These are phyloP conservation scores for Blastocystis sp. DNA, from an alignment of 352 stramenopile genomes.

Conservation along the genomic window DNA sequence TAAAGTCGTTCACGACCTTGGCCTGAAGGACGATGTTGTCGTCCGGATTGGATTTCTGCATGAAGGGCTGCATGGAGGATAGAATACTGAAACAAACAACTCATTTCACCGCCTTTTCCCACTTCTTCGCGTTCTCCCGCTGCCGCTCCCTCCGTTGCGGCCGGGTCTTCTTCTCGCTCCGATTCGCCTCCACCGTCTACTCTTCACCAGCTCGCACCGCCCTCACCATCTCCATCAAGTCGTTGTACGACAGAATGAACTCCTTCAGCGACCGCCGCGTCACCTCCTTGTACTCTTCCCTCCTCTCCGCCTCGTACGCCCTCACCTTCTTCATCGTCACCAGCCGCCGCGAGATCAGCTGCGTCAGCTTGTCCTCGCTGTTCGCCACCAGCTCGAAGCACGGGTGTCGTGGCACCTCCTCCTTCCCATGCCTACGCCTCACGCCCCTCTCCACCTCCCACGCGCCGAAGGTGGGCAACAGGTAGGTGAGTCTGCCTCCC, in stretches of 20 bases:
- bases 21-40: constrained; percentile 3
- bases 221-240: constrained; percentile 42
- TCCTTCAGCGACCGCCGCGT: constrained; percentile 3
- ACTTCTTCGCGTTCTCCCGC: constrained; percentile 49
- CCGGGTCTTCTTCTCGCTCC: constrained; percentile 32
- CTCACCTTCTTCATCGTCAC: constrained; percentile 58
- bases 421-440: background rate
- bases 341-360: constrained; percentile 51
- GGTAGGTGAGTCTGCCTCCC: constrained; percentile 81
- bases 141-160: constrained; percentile 48
- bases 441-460: constrained; percentile 71
- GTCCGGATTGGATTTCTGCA: background rate
- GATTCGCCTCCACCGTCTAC: constrained; percentile 37
- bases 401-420: constrained; percentile 44
- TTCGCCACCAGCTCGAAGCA: constrained; percentile 54
- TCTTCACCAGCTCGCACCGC: background rate
- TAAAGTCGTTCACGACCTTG: constrained; percentile 47
- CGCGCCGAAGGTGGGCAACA: constrained; percentile 81
- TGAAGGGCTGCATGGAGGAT: no score
- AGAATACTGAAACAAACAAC: constrained; percentile 27
- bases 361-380: constrained; percentile 62
- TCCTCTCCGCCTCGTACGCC: constrained; percentile 17
- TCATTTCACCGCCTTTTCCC: background rate
- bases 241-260: constrained; percentile 11
- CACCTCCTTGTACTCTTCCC: constrained; percentile 5